Conservation (phyloP, 345 rosid genomes). For the Eucalyptus rudis region DNA sequence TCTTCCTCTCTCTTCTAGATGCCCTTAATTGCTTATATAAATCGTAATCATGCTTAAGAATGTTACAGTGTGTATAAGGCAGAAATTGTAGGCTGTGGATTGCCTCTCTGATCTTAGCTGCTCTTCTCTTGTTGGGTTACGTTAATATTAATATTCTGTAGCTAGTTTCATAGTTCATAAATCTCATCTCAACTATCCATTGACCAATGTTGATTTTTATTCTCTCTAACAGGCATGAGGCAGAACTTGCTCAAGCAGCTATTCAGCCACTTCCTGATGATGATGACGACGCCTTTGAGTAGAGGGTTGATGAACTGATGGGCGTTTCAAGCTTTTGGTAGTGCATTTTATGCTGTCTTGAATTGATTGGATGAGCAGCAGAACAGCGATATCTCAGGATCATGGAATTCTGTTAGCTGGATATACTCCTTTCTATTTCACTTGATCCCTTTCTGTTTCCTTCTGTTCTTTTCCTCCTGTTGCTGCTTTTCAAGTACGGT, state of each 20-base stretch:
- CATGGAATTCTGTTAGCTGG: background rate
- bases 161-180: background rate
- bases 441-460: background rate
- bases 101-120: background rate
- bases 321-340: background rate
- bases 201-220: background rate
- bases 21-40: background rate
- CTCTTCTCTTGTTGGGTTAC: background rate
- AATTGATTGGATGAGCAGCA: background rate
- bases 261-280: conserved; percentile 81
- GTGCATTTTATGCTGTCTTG: background rate
- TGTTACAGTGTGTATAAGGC: background rate
- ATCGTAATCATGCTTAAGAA: background rate
- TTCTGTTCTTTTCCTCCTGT: background rate
- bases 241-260: conserved; percentile 61
- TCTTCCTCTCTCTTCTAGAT: background rate
- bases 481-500: background rate
- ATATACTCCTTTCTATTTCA: background rate
- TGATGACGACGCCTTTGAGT: conserved; percentile 53
- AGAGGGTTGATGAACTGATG: background rate
- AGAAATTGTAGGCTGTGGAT: background rate
- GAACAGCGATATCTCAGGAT: background rate
- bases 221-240: conserved; percentile 42
- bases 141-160: background rate
- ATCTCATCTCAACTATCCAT: background rate